Percentiles rank a stretch among this genome's conserved stretches.
Conservation (phyloP, 1,139 yeast species). For the Kodamaea suecica region DNA sequence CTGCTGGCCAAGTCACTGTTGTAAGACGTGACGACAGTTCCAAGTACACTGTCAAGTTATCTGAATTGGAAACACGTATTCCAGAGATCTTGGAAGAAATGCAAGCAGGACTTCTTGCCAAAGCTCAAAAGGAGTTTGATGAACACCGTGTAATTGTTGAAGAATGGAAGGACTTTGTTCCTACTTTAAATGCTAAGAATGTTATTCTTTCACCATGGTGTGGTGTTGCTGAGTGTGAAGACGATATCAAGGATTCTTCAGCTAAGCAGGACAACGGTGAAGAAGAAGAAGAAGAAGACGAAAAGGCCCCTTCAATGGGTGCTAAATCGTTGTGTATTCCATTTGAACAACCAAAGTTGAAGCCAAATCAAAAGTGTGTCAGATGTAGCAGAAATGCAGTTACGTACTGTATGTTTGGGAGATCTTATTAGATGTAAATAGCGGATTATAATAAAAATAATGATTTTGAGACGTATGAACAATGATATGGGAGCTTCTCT, state of each 20-base stretch:
- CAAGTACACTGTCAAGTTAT: constrained; percentile 65
- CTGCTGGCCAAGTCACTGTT: constrained; percentile 73
- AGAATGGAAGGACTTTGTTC: constrained; percentile 91
- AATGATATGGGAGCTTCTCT: too few species aligned
- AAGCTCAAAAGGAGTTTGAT: constrained; percentile 82
- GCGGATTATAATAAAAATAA: not conserved
- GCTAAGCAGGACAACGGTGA: constrained; percentile 79
- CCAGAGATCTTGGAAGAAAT: constrained; percentile 77
- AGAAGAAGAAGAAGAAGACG: constrained; percentile 87
- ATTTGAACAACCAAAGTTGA: constrained; percentile 80
- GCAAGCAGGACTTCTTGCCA: constrained; percentile 69
- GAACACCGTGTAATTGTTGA: constrained; percentile 76
- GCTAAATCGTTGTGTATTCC: constrained; percentile 98
- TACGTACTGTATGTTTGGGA: constrained; percentile 90
- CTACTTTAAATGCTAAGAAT: constrained; percentile 87
- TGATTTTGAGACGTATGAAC: too few species aligned
- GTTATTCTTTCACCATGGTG: constrained; percentile 96
- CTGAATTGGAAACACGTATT: constrained; percentile 61
- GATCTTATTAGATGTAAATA: constrained; percentile 61
- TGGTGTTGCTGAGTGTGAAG: constrained; percentile 92
- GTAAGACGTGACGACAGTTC: constrained; percentile 91
- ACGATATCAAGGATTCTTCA: constrained; percentile 90
- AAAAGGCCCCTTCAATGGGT: constrained; percentile 98
- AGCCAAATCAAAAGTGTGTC: constrained; percentile 79
- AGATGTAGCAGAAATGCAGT: constrained; percentile 74